Conservation (phyloP, 345 rosid genomes). For the Tarenaya hassleriana region DNA sequence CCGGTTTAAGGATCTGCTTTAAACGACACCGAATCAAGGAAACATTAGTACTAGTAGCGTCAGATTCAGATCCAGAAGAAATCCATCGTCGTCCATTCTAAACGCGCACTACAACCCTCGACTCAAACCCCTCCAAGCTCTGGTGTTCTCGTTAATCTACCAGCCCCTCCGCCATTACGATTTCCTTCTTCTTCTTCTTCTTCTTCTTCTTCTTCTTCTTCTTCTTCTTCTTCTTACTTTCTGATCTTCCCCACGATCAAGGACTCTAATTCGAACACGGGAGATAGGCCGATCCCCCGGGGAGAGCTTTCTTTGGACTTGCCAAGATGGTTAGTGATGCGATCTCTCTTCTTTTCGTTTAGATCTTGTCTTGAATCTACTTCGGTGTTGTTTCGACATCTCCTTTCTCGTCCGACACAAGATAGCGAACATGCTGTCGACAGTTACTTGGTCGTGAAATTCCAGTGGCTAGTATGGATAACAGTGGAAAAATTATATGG, state of each 20-base stretch:
- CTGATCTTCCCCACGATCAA: no score
- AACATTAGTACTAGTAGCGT: no score
- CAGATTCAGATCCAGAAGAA: conserved; percentile 16
- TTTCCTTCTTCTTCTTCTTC: conserved; percentile 12
- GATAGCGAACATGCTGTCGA: no score
- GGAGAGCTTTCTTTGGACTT: conserved; percentile 11
- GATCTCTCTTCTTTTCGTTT: conserved; percentile 13
- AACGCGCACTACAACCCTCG: conserved; percentile 6
- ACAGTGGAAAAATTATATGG: no score
- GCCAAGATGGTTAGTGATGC: conserved; percentile 26
- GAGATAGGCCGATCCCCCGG: conserved; percentile 17
- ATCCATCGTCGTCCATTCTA: neutral
- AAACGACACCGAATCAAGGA: no score
- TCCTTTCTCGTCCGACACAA: neutral
- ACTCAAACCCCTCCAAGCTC: neutral
- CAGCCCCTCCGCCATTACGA: neutral
- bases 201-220: neutral
- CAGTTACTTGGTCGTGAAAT: conserved; percentile 92
- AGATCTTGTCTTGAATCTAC: conserved; percentile 10
- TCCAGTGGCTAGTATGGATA: conserved; percentile 99
- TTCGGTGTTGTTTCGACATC: neutral
- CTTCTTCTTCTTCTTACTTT: no score
- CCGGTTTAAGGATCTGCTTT: no score
- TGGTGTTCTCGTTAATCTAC: conserved; percentile 2
- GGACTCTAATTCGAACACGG: neutral